Evolutionary conservation across 2,329 filamentous ascomycete genomes (phyloP), one percentile per base, ranked within the genome.

Genomic region (Fonsecaea nubica): DNA sequence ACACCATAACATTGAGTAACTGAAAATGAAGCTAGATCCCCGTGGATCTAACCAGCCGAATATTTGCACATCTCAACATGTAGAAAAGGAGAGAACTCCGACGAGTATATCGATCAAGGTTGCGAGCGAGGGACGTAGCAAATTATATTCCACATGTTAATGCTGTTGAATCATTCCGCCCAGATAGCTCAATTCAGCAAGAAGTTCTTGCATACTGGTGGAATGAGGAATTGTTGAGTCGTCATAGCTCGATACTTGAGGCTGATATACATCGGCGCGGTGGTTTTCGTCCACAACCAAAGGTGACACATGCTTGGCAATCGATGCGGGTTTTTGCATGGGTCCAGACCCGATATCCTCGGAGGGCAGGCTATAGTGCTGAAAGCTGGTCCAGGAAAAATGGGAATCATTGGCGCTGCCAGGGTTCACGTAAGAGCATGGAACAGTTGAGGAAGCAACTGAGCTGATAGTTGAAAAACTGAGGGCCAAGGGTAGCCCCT

Each of bases 181-280:
- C 48, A 85, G 74, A 72, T 85, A 85, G 62, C 82, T 81, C 74
- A 85, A 75, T 67, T 85, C 83, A 68, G 81, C 80, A 72, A 85
- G 77, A 65, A 85, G 74, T 69, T 83, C 79, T 68, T 81, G 79
- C 76, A 85, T 81, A 18, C 77, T 78, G 40, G 73, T 77, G 55
- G 73, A 74, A 65, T 77, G 77, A 2, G 75, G 72, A 32, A 75
- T 52, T 13, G 50, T 42, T 3, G 60, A 32, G 5, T 48, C 63
- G 58, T 57, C 35, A n/a, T 56, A 42, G 9, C 21, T 48, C 7
- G 52, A 25, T 33, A 56, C 18, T 36, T 48, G 67, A 61, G 64
- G n/a, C 21, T 58, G 64, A 38, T 64, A 67, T 2, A 33, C 62
- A 4, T 13, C 59, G 45, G 68, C 53, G 62, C 72, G 68, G 70